Base-by-base conservation (phyloP, 345 rosid genomes). In the Acer saccharum region DNA sequence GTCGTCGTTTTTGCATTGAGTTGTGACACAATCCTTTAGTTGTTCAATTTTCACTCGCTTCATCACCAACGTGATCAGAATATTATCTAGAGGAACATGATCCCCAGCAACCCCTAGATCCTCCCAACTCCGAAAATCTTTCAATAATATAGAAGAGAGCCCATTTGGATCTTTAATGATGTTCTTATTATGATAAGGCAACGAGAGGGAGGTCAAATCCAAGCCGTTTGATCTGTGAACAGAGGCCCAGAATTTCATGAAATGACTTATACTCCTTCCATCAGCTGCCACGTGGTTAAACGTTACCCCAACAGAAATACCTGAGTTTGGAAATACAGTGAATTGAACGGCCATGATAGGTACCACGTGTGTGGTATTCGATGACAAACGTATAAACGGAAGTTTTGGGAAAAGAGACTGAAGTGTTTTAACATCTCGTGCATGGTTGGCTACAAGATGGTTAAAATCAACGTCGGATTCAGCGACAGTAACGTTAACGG, bases 381-480 rank as follows among this genome's bases (percentile, higher is more conserved):
- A 20, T 13, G 35, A 65, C 3, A 66, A 7, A 6, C 18, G n/a
- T 20, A 69, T 66, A 9, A 77, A 71, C 7, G 68, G 79, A 41
- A 87, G 50, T 63, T 68, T 43, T 2, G 88, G 89, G 23, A 81
- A 66, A 18, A 87, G 50, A 50, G 73, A 77, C 43, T 78, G 57
- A 16, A 85, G 79, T 10, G 76, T 23, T 10, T 1, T 72, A 14
- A 61, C 68, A 35, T 84, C 81, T 29, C 88, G 88, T 0, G 81
- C 41, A 0, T 76, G 80, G 72, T 83, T 80, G 1, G 81, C 48
- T 3, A 8, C 65, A 1, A 83, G 63, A 29, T 11, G 14, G 13
- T 74, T 41, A 55, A 84, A 87, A 65, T 86, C 87, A 11, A 46
- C 80, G 1, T 17, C 13, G 3, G 90, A 87, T 81, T 86, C 87